Base-by-base conservation (phyloP, 2,329 filamentous ascomycete species). In the Stachybotrys elegans region DNA sequence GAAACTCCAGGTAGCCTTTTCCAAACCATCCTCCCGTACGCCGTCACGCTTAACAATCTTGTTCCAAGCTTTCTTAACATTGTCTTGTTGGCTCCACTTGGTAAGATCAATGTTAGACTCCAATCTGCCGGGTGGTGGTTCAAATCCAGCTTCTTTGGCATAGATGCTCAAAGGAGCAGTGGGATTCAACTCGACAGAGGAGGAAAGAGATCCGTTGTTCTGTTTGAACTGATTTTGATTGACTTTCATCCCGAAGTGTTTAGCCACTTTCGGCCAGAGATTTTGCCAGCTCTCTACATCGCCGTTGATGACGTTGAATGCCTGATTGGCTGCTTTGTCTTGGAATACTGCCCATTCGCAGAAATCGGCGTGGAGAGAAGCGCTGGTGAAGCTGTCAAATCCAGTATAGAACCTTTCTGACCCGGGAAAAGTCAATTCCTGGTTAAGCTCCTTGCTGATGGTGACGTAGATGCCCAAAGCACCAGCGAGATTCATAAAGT, bases 401-500 rank as follows among this genome's bases (percentile, higher is more conserved):
- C 52, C 53, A 17, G 57, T 56, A 52, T 65, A 67, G 45, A 62
- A 65, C n/a, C 40, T 48, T 41, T 59, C 52, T 27, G 57, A 61
- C 11, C 62, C 63, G 2, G 65, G 65, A 51, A 64, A 65, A 6
- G 51, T 42, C 3, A 67, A 53, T 16, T 60, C 55, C 21, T 52
- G 48, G 19, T 55, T 57, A 2, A 69, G 55, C 45, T 67, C 63
- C 40, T 52, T 57, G 48, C 47, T 57, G 29, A 68, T 54, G 20
- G 59, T 55, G 39, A 59, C 60, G 46, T 72, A 73, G n/a, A 74
- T 51, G 0, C 61, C 69, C 3, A 69, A 45, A 3, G 62, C 57
- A 2, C 64, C 60, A 14, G 63, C 60, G 7, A 67, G 53, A 49
- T 72, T 74, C 63, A 68, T 68, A 42, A 62, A 63, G 43, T 65